These are phyloP conservation scores for Phytophthora constricta DNA, from an alignment of 352 stramenopile genomes.

Conservation along the genomic window DNA sequence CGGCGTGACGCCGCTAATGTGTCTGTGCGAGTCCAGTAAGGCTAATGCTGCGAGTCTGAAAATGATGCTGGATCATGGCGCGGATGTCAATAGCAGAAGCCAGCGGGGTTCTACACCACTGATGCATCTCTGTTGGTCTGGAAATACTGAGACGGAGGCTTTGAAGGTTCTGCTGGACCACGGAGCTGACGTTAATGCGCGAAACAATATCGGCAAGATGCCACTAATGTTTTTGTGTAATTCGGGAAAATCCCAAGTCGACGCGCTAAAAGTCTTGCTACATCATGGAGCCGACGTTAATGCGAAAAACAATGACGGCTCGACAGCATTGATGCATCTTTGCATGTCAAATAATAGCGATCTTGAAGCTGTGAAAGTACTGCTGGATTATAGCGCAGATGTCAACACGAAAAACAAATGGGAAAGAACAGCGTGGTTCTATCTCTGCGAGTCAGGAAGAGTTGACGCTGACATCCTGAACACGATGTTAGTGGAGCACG, in stretches of 20 bases:
- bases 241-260: background rate
- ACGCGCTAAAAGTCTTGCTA: background rate
- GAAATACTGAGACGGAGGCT: background rate
- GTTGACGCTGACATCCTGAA: background rate
- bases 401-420: background rate
- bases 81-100: background rate
- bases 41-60: background rate
- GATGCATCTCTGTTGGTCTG: background rate
- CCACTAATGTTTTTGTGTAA: background rate
- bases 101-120: background rate
- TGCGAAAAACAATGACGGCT: background rate
- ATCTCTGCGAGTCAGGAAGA: background rate
- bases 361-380: background rate
- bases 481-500: background rate
- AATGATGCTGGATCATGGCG: background rate
- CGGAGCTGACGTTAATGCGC: background rate
- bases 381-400: background rate
- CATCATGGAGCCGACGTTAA: background rate
- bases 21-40: background rate
- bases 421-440: background rate
- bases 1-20: background rate
- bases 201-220: background rate
- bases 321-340: background rate
- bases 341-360: background rate
- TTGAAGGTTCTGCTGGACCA: background rate